phyloP scores from a whole-genome alignment of 2,329 filamentous ascomycete species.

The Myotisia sp. region DNA sequence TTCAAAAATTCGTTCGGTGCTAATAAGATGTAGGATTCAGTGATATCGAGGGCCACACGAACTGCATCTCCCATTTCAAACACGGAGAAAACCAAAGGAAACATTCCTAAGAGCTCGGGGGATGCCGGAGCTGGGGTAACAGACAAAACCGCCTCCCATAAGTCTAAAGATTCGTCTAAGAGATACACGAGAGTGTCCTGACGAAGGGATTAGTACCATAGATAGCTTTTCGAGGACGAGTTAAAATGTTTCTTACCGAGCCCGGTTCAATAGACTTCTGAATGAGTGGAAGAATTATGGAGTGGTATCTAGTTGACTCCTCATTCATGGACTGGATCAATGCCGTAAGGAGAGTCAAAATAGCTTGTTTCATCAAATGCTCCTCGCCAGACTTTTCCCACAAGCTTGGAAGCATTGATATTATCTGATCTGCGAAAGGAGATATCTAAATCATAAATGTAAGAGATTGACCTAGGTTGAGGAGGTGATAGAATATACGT shows the following conservation, averaged over 20 bases:
- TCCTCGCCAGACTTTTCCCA: slow-evolving; percentile 80
- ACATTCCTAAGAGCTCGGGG: slow-evolving; percentile 47
- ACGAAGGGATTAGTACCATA: too few relatives aligned
- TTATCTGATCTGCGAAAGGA: slow-evolving; percentile 62
- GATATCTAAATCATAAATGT: slow-evolving; percentile 50
- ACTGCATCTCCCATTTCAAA: slow-evolving; percentile 53
- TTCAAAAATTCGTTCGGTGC: slow-evolving; percentile 37
- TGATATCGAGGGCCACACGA: slow-evolving; percentile 46
- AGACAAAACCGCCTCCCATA: slow-evolving; percentile 65
- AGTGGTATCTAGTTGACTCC: slow-evolving; percentile 63
- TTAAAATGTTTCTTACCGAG: too few relatives aligned
- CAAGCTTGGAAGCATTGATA: slow-evolving; percentile 61
- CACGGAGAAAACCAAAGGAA: slow-evolving; percentile 49
- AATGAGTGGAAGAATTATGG: slow-evolving; percentile 68
- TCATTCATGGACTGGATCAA: slow-evolving; percentile 75
- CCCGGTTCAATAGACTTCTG: slow-evolving; percentile 61
- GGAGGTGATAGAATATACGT: slow-evolving; percentile 33
- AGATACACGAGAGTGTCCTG: slow-evolving; percentile 60
- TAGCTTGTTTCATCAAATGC: slow-evolving; percentile 85
- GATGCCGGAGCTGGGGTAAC: slow-evolving; percentile 49
- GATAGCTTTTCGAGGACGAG: too few relatives aligned
- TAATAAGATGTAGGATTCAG: slow-evolving; percentile 57
- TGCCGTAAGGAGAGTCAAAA: slow-evolving; percentile 70
- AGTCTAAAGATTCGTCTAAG: slow-evolving; percentile 78
- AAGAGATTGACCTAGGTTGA: slow-evolving; percentile 66